Conservation (phyloP, 169 alveolate species). For the Eimeria necatrix region DNA sequence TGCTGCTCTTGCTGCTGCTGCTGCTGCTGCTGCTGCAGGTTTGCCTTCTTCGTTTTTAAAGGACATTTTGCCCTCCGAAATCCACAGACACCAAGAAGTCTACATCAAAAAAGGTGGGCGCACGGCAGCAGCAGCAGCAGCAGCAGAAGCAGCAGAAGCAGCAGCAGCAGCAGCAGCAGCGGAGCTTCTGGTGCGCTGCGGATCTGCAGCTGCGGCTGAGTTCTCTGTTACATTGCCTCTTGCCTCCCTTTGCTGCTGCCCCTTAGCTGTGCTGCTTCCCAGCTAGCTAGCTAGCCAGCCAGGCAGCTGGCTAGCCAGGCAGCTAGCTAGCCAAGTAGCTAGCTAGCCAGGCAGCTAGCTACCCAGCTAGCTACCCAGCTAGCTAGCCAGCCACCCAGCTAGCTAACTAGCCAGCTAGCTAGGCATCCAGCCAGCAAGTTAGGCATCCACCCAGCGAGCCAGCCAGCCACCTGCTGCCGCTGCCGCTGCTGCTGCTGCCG, state of each 20-base stretch:
- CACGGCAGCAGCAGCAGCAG: background rate
- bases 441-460: no score
- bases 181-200: background rate
- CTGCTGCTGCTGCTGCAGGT: slow-evolving; percentile 49
- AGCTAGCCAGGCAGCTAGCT: no score
- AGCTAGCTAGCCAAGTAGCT: no score
- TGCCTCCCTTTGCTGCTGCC: no score
- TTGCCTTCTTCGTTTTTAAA: slow-evolving; percentile 65
- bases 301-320: background rate
- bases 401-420: no score
- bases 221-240: no score
- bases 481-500: background rate
- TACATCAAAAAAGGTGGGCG: slow-evolving; percentile 68
- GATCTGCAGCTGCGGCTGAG: no score
- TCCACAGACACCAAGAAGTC: slow-evolving; percentile 68
- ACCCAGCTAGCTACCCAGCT: no score
- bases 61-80: slow-evolving; percentile 66
- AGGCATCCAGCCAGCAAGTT: no score
- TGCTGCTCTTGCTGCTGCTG: background rate
- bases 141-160: background rate
- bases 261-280: background rate
- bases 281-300: background rate
- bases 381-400: no score
- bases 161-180: background rate
- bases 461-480: background rate